phyloP scores from a whole-genome alignment of 2,329 filamentous ascomycete species.

The Penicillium italicum region DNA sequence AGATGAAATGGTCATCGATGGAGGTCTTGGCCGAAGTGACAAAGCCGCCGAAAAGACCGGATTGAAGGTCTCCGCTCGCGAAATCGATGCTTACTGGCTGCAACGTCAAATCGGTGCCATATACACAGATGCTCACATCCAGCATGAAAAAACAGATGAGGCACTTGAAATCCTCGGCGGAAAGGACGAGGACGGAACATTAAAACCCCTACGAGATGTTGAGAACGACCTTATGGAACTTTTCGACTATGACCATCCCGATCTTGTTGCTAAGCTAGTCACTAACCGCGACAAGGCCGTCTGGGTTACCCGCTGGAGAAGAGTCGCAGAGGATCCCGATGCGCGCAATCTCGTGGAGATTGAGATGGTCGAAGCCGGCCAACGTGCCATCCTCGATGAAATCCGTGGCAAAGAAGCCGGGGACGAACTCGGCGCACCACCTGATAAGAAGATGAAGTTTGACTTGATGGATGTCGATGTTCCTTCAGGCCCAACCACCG shows the following conservation, averaged over 20 bases:
- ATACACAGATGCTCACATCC: constrained; percentile 86
- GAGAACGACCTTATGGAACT: constrained; percentile 98
- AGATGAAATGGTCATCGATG: constrained; percentile 82
- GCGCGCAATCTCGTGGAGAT: constrained; percentile 74
- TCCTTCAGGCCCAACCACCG: constrained; percentile 54
- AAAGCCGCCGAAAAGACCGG: constrained; percentile 46
- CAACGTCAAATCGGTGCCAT: constrained; percentile 85
- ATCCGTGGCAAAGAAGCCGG: constrained; percentile 66
- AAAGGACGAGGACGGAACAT: constrained; percentile 68
- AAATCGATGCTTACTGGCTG: constrained; percentile 97
- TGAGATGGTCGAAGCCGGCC: constrained; percentile 85
- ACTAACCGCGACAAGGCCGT: constrained; percentile 90
- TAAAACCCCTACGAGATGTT: constrained; percentile 83
- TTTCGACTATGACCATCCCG: constrained; percentile 94
- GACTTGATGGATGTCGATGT: constrained; percentile 84
- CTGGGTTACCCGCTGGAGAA: constrained; percentile 86
- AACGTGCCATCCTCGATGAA: constrained; percentile 83
- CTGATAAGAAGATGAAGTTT: constrained; percentile 78
- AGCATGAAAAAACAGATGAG: constrained; percentile 86
- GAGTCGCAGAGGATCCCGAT: constrained; percentile 71
- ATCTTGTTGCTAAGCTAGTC: constrained; percentile 85
- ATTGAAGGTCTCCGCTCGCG: constrained; percentile 69
- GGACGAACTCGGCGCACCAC: constrained; percentile 55
- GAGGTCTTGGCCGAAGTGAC: constrained; percentile 48
- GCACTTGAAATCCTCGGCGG: constrained; percentile 80